Percentiles rank a stretch among this genome's conserved stretches.
Evolutionary conservation across 257 asterid genomes (phyloP).

Genomic region (Ehretia macrophylla): DNA sequence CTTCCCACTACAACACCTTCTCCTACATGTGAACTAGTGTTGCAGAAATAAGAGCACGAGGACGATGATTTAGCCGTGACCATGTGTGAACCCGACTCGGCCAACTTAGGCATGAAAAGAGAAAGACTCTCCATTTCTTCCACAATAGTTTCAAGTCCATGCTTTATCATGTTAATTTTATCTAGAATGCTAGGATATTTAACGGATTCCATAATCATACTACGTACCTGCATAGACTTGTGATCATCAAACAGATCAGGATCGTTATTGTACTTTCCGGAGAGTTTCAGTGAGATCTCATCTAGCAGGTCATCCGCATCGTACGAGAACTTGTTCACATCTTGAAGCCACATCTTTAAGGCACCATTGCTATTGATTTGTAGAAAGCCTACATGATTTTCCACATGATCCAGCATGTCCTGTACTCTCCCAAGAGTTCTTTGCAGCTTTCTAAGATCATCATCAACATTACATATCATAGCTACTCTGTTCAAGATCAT

Average conservation of each 20-base stretch:
- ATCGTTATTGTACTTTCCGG: not conserved
- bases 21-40: conserved; percentile 25
- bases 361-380: conserved; percentile 21
- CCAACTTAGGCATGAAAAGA: conserved; percentile 20
- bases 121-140: conserved; percentile 29
- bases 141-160: conserved; percentile 22
- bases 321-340: conserved; percentile 16
- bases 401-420: conserved; percentile 26
- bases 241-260: not conserved
- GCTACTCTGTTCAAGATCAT: conserved; percentile 15
- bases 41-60: conserved; percentile 5
- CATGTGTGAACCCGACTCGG: not conserved
- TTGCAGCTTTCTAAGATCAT: conserved; percentile 26
- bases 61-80: not conserved
- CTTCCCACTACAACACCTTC: conserved; percentile 26
- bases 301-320: conserved; percentile 35
- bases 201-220: conserved; percentile 22
- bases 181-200: conserved; percentile 16
- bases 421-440: conserved; percentile 21
- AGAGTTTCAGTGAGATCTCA: conserved; percentile 17
- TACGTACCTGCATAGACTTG: conserved; percentile 10
- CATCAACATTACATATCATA: conserved; percentile 17
- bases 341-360: conserved; percentile 30
- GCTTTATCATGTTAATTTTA: conserved; percentile 15
- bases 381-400: conserved; percentile 10